phyloP scores from a whole-genome alignment of 805 yeast genomes.

The Yarrowia porcina region DNA sequence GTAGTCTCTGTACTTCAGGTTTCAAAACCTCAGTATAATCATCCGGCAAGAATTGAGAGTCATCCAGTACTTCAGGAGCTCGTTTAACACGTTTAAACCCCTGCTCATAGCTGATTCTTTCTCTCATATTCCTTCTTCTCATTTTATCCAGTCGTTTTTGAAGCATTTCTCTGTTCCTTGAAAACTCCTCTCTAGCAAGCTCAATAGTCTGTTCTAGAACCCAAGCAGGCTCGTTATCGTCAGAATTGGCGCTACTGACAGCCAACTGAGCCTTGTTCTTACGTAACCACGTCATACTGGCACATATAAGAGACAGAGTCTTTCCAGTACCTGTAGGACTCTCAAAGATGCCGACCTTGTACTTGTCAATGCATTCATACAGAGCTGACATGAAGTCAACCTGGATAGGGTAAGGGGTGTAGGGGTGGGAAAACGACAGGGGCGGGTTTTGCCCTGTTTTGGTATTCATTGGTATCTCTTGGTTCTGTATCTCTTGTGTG shows the following conservation, averaged over 20 bases:
- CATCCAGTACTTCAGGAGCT: slow-evolving; percentile 40
- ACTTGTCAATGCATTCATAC: slow-evolving; percentile 54
- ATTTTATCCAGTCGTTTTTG: slow-evolving; percentile 29
- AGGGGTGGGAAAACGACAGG: slow-evolving; percentile 72
- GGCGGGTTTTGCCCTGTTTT: too few species aligned
- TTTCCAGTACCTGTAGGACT: slow-evolving; percentile 92
- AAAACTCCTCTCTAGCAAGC: slow-evolving; percentile 29
- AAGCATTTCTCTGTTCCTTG: slow-evolving; percentile 32
- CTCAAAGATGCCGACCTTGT: slow-evolving; percentile 77
- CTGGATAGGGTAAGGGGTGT: slow-evolving; percentile 75
- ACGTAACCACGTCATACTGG: slow-evolving; percentile 79
- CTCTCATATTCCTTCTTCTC: slow-evolving; percentile 29
- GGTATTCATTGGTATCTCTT: background rate
- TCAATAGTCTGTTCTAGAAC: slow-evolving; percentile 45
- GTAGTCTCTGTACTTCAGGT: background rate
- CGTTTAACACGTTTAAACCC: background rate
- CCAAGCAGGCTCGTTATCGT: slow-evolving; percentile 70
- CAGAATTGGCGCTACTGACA: slow-evolving; percentile 34
- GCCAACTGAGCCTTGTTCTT: slow-evolving; percentile 41
- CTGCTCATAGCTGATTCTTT: slow-evolving; percentile 26
- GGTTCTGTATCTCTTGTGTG: background rate
- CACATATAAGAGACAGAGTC: slow-evolving; percentile 80
- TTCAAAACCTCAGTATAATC: background rate
- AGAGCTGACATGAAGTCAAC: slow-evolving; percentile 68
- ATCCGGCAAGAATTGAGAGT: slow-evolving; percentile 35